phyloP scores from a whole-genome alignment of 257 asterid genomes.

The Solanum chilense region DNA sequence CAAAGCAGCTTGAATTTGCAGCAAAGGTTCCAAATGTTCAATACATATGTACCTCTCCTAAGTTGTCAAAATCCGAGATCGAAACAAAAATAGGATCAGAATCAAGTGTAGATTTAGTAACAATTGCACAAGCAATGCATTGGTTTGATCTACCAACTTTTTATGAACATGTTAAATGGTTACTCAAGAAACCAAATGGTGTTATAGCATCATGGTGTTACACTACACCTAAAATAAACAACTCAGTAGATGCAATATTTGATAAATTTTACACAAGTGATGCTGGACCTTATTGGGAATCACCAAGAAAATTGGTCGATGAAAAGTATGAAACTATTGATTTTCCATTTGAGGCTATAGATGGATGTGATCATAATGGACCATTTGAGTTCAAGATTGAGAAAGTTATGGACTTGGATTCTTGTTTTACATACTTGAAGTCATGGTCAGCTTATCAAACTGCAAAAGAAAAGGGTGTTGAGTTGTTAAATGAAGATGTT shows the following conservation, averaged over 20 bases:
- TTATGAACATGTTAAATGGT: constrained; percentile 7
- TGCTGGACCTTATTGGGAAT: constrained; percentile 11
- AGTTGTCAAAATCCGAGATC: constrained; percentile 14
- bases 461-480: constrained; percentile 20
- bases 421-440: constrained; percentile 3
- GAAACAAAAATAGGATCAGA: constrained; percentile 2
- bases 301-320: not conserved
- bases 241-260: constrained; percentile 4
- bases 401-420: constrained; percentile 11
- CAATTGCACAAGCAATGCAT: constrained; percentile 26
- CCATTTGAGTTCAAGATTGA: constrained; percentile 11
- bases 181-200: constrained; percentile 21
- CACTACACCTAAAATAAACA: not conserved
- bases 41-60: constrained; percentile 17
- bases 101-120: constrained; percentile 12
- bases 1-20: constrained; percentile 16
- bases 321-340: constrained; percentile 6
- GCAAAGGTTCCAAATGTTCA: constrained; percentile 10
- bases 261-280: not conserved
- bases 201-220: constrained; percentile 20
- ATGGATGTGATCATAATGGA: constrained; percentile 13
- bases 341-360: constrained; percentile 23
- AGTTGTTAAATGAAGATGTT: constrained; percentile 5
- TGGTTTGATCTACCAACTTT: constrained; percentile 33
- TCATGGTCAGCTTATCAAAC: constrained; percentile 22